Conservation (phyloP, 768 basidiomycete species). For the Russula earlei region DNA sequence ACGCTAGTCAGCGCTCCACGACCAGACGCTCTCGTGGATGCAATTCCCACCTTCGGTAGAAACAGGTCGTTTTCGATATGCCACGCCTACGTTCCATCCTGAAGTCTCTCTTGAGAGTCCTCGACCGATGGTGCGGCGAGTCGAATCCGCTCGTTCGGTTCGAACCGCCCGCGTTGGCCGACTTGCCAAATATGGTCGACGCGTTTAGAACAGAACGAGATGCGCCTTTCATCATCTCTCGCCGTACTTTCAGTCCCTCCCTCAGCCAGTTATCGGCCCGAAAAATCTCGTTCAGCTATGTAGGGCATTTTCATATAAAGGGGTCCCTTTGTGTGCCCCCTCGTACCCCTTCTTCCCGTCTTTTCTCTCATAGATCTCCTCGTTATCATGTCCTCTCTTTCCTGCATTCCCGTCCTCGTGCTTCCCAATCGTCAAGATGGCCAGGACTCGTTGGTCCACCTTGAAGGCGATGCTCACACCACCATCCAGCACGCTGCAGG, state of each 20-base stretch:
- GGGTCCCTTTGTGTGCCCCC: not conserved
- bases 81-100: slow-evolving; percentile 61
- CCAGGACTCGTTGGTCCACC: not conserved
- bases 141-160: too few relatives aligned
- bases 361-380: not conserved
- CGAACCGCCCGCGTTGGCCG: not conserved
- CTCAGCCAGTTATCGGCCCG: not conserved
- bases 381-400: not conserved
- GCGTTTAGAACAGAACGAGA: not conserved
- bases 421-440: not conserved
- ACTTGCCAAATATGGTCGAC: not conserved
- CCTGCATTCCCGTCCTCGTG: not conserved
- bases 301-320: slow-evolving; percentile 1
- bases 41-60: slow-evolving; percentile 60
- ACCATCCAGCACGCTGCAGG: slow-evolving; percentile 5
- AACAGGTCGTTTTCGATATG: slow-evolving; percentile 50
- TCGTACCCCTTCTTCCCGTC: not conserved
- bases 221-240: slow-evolving; percentile 4
- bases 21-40: slow-evolving; percentile 14
- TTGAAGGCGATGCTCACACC: not conserved
- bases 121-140: not conserved
- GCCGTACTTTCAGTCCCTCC: not conserved
- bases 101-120: not conserved
- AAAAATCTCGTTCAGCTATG: not conserved
- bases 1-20: slow-evolving; percentile 8